Evolutionary conservation across 352 stramenopile genomes (phyloP).

Genomic region (Phytophthora quininea): DNA sequence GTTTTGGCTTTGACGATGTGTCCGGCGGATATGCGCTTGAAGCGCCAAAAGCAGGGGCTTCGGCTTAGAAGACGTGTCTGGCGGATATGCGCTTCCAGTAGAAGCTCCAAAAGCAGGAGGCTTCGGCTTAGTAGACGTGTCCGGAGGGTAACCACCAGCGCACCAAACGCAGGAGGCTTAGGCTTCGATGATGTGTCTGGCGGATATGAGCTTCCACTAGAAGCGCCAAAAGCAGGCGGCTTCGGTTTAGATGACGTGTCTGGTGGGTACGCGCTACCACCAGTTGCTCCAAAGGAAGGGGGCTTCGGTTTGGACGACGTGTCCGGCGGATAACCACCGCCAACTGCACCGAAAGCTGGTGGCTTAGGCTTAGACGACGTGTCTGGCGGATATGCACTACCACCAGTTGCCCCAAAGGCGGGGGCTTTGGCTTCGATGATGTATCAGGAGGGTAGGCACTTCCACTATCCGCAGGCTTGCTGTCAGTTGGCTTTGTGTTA

Average conservation of each 20-base stretch:
- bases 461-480: not conserved
- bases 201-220: slow-evolving; percentile 27
- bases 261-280: slow-evolving; percentile 5
- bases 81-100: slow-evolving; percentile 32
- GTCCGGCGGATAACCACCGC: slow-evolving; percentile 36
- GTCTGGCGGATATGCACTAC: slow-evolving; percentile 18
- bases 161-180: slow-evolving; percentile 25
- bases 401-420: not conserved
- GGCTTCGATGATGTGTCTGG: slow-evolving; percentile 38
- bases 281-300: slow-evolving; percentile 1
- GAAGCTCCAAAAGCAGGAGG: slow-evolving; percentile 28
- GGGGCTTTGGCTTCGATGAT: slow-evolving; percentile 20
- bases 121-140: slow-evolving; percentile 43
- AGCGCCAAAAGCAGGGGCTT: slow-evolving; percentile 33
- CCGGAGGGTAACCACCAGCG: slow-evolving; percentile 40
- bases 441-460: slow-evolving; percentile 25
- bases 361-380: slow-evolving; percentile 24
- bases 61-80: slow-evolving; percentile 46
- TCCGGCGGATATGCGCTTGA: slow-evolving; percentile 43
- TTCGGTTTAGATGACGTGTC: slow-evolving; percentile 28
- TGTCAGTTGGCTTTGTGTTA: not conserved
- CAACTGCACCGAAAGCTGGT: slow-evolving; percentile 2
- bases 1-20: slow-evolving; percentile 37
- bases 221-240: slow-evolving; percentile 11
- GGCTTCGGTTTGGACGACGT: slow-evolving; percentile 15